Conservation (phyloP, 257 asterid species). For the Mitragyna speciosa region DNA sequence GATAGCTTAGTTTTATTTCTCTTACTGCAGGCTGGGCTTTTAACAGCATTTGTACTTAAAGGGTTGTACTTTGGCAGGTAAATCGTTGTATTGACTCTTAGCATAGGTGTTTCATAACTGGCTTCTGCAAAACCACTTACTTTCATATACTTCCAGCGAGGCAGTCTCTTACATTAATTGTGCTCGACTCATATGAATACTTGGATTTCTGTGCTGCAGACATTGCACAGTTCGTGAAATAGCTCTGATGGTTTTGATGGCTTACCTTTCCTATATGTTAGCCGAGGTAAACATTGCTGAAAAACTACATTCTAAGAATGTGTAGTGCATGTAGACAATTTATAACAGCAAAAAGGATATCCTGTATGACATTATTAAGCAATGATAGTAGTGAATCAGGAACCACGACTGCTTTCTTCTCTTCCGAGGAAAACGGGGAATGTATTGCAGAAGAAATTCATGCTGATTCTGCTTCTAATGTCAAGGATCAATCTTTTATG, state of each 20-base stretch:
- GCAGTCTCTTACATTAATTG: neutral
- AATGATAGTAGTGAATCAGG: too few species aligned
- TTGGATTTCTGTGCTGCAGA: constrained; percentile 32
- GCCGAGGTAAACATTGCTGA: constrained; percentile 68
- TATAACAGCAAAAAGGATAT: too few species aligned
- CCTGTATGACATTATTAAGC: too few species aligned
- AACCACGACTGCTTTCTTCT: too few species aligned
- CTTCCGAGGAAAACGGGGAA: too few species aligned
- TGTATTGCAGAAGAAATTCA: too few species aligned
- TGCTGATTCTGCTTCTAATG: neutral
- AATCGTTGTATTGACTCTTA: neutral
- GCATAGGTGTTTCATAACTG: neutral
- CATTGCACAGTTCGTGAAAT: constrained; percentile 89
- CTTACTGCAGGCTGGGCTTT: constrained; percentile 74
- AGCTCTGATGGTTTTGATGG: constrained; percentile 80
- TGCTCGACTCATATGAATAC: neutral
- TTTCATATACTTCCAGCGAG: neutral
- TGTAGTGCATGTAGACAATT: neutral
- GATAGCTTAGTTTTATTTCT: constrained; percentile 10
- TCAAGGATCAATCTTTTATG: neutral
- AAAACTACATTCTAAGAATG: neutral
- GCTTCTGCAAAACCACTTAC: neutral
- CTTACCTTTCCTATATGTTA: constrained; percentile 92
- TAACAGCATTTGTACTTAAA: constrained; percentile 69
- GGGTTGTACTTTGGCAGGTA: constrained; percentile 87